A percentile compares a stretch with the other conserved stretches of the same genome.
Conservation (phyloP, 352 stramenopile genomes). For the Pythium insidiosum region DNA sequence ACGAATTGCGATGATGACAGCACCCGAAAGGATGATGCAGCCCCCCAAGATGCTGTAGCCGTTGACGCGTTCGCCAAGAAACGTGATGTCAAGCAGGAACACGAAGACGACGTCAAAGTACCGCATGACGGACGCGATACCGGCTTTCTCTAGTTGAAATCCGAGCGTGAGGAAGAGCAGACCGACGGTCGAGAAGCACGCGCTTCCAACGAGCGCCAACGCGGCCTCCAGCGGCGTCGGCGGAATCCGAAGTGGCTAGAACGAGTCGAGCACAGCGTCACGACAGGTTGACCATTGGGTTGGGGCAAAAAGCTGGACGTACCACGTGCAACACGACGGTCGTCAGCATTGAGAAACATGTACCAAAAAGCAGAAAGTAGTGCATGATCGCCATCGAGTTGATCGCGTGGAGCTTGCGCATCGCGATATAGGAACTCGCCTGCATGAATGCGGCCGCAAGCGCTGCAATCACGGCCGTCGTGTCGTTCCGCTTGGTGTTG, state of each 20-base stretch:
- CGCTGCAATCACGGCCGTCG: too few relatives aligned
- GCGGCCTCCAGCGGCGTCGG: neutral
- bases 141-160: slow-evolving; percentile 22
- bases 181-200: slow-evolving; percentile 13
- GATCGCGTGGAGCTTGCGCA: slow-evolving; percentile 15
- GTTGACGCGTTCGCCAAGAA: slow-evolving; percentile 18
- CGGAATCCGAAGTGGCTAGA: too few relatives aligned
- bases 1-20: too few relatives aligned
- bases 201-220: slow-evolving; percentile 11
- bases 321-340: too few relatives aligned
- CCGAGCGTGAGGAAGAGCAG: slow-evolving; percentile 19
- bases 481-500: too few relatives aligned
- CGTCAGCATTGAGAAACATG: too few relatives aligned
- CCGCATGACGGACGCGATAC: slow-evolving; percentile 21
- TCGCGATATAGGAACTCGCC: slow-evolving; percentile 9
- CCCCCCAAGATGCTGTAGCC: slow-evolving; percentile 19
- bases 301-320: too few relatives aligned
- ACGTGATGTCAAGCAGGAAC: slow-evolving; percentile 17
- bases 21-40: slow-evolving; percentile 60
- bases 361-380: too few relatives aligned
- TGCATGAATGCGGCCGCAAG: slow-evolving; percentile 8
- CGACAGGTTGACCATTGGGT: too few relatives aligned
- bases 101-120: slow-evolving; percentile 22
- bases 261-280: too few relatives aligned
- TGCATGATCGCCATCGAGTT: too few relatives aligned